A percentile compares a stretch with the other conserved stretches of the same genome.
Evolutionary conservation across 2,329 filamentous ascomycete species (phyloP).

Genomic region (Reticulascus tulasneorum): DNA sequence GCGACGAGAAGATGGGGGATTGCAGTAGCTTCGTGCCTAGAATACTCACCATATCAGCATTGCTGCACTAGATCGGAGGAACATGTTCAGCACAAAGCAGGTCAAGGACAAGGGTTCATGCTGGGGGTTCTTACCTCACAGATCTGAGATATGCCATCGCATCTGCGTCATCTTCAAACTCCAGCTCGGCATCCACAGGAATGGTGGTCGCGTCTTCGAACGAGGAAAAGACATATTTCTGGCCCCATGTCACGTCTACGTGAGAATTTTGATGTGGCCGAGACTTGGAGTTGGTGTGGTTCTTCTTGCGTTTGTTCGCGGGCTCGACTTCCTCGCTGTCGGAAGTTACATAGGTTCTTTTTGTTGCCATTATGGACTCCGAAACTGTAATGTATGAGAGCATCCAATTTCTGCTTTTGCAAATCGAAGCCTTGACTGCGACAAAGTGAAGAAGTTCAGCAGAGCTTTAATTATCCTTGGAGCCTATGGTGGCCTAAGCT

Average conservation of each 20-base stretch:
- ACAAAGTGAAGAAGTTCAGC: no score
- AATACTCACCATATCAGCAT: conserved; percentile 49
- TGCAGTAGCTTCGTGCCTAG: conserved; percentile 68
- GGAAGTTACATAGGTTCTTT: conserved; percentile 27
- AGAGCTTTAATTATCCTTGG: no score
- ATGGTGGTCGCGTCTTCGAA: conserved; percentile 44
- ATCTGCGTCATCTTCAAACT: conserved; percentile 65
- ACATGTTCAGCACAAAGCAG: conserved; percentile 23
- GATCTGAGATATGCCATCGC: conserved; percentile 67
- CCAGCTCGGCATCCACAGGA: conserved; percentile 52
- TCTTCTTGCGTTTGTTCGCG: conserved; percentile 18
- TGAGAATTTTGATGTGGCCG: conserved; percentile 39
- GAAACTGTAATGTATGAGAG: neutral
- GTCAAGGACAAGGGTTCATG: conserved; percentile 4
- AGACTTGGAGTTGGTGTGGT: conserved; percentile 23
- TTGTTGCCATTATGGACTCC: conserved; percentile 25
- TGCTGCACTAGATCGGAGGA: conserved; percentile 1
- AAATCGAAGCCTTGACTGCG: conserved; percentile 1
- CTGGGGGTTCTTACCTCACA: conserved; percentile 55
- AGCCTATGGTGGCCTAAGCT: no score
- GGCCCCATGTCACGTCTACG: conserved; percentile 64
- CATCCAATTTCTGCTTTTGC: neutral
- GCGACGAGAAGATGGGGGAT: conserved; percentile 71
- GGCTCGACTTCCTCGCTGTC: conserved; percentile 23
- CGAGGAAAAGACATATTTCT: conserved; percentile 68